Evolutionary conservation across 73 alveolate genomes (phyloP).

Genomic region (Diophrys appendiculata): DNA sequence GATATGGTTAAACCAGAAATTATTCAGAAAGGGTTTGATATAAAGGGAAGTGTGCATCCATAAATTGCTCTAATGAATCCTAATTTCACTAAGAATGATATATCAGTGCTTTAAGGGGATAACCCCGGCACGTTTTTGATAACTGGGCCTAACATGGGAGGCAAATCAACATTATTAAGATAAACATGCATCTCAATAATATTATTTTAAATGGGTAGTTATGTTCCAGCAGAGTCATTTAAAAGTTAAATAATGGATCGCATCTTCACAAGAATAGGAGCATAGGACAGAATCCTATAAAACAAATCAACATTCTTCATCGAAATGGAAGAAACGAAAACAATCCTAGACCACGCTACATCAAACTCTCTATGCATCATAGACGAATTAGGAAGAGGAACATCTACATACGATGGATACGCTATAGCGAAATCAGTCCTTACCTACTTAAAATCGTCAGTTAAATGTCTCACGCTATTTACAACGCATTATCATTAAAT

Average conservation of each 20-base stretch:
- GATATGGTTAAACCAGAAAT: slow-evolving; percentile 91
- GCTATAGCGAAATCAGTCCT: slow-evolving; percentile 89
- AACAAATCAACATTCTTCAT: slow-evolving; percentile 86
- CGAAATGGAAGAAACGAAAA: slow-evolving; percentile 94
- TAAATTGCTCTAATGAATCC: slow-evolving; percentile 65
- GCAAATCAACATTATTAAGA: slow-evolving; percentile 93
- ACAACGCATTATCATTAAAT: slow-evolving; percentile 97
- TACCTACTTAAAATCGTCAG: background rate
- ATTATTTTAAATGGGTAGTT: slow-evolving; percentile 91
- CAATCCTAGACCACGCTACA: slow-evolving; percentile 78
- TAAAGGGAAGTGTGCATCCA: slow-evolving; percentile 12
- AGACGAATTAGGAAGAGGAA: slow-evolving; percentile 98
- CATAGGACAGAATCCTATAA: slow-evolving; percentile 86
- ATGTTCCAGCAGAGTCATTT: slow-evolving; percentile 86
- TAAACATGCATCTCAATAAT: slow-evolving; percentile 82
- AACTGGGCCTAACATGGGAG: slow-evolving; percentile 98
- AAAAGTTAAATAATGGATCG: slow-evolving; percentile 83
- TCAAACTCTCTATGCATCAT: slow-evolving; percentile 83
- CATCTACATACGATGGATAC: slow-evolving; percentile 93
- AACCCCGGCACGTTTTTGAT: slow-evolving; percentile 40
- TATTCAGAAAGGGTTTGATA: slow-evolving; percentile 73
- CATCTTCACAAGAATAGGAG: slow-evolving; percentile 94
- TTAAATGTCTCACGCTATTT: slow-evolving; percentile 84
- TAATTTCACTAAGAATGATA: slow-evolving; percentile 79
- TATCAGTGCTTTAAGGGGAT: slow-evolving; percentile 47